These are phyloP conservation scores for Psilocybe cubensis DNA, from an alignment of 768 basidiomycete genomes.

Conservation along the genomic window DNA sequence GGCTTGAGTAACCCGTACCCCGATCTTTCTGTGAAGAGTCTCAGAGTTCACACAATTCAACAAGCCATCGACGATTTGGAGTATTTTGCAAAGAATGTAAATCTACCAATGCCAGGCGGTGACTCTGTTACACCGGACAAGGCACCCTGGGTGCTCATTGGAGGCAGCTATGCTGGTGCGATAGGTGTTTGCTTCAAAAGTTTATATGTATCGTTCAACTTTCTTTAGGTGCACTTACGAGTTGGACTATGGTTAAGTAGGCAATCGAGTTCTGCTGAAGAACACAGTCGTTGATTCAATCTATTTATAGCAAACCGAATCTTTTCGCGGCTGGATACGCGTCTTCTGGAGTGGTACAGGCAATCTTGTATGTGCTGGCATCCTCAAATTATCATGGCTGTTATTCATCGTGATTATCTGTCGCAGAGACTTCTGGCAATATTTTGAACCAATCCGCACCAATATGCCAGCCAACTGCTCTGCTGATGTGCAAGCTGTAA, in stretches of 20 bases:
- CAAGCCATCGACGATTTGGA: slow-evolving; percentile 77
- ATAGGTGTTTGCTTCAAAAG: not conserved
- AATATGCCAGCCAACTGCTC: slow-evolving; percentile 78
- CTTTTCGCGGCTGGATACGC: slow-evolving; percentile 70
- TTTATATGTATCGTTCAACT: not conserved
- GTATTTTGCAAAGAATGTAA: slow-evolving; percentile 68
- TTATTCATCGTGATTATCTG: not conserved
- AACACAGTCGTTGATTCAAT: not conserved
- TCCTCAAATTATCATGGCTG: not conserved
- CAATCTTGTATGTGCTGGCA: slow-evolving; percentile 46
- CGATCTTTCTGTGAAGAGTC: slow-evolving; percentile 60
- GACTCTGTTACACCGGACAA: slow-evolving; percentile 59
- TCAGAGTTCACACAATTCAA: slow-evolving; percentile 66
- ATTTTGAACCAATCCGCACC: slow-evolving; percentile 72
- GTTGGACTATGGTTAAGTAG: slow-evolving; percentile 73
- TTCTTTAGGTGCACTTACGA: slow-evolving; percentile 45
- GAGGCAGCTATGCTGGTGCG: slow-evolving; percentile 54
- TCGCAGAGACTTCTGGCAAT: slow-evolving; percentile 64
- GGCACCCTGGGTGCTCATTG: slow-evolving; percentile 53
- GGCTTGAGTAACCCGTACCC: slow-evolving; percentile 73
- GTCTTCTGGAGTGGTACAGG: slow-evolving; percentile 68
- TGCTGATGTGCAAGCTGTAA: slow-evolving; percentile 66
- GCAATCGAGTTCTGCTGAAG: slow-evolving; percentile 17
- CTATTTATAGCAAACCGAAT: slow-evolving; percentile 52
- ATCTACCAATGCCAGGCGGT: slow-evolving; percentile 70